These are phyloP conservation scores for Lachnum nothofagi DNA, from an alignment of 2,329 filamentous ascomycete species.

Conservation along the genomic window DNA sequence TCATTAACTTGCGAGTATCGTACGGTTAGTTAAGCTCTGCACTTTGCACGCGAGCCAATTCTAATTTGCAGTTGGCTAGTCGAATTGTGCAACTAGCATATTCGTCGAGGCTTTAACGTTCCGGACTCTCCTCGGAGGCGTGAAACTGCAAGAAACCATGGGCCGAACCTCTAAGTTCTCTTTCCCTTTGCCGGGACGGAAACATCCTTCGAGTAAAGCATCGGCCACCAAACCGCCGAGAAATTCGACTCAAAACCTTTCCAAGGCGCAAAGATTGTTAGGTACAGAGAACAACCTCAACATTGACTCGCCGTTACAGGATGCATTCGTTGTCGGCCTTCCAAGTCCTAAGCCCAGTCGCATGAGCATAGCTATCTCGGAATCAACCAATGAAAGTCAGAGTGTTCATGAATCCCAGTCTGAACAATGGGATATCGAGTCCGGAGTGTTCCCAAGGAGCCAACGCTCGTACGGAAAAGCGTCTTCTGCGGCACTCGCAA, in stretches of 20 bases:
- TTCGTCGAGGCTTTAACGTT: background rate
- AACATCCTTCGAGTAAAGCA: slow-evolving; percentile 17
- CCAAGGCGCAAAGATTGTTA: slow-evolving; percentile 31
- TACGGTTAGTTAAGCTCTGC: slow-evolving; percentile 6
- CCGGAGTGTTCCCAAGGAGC: slow-evolving; percentile 23
- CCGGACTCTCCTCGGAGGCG: slow-evolving; percentile 1
- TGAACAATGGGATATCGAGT: slow-evolving; percentile 26
- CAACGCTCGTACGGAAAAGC: slow-evolving; percentile 37
- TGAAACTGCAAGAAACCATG: slow-evolving; percentile 23
- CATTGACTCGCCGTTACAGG: slow-evolving; percentile 34
- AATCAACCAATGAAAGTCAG: slow-evolving; percentile 26
- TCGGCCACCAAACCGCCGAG: background rate
- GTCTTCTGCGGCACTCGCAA: slow-evolving; percentile 40
- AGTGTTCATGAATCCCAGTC: slow-evolving; percentile 19
- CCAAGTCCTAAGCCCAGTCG: slow-evolving; percentile 34
- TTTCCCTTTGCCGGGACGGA: slow-evolving; percentile 33
- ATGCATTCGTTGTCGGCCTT: slow-evolving; percentile 26
- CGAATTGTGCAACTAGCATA: slow-evolving; percentile 1
- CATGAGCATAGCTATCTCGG: slow-evolving; percentile 38
- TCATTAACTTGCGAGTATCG: slow-evolving; percentile 10
- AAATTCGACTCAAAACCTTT: slow-evolving; percentile 16
- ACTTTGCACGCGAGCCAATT: slow-evolving; percentile 4
- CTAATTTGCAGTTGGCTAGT: background rate
- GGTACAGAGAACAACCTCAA: slow-evolving; percentile 41
- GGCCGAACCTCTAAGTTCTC: slow-evolving; percentile 34